phyloP scores from a whole-genome alignment of 1,284 basidiomycete species.

The Farysia itapuensis region DNA sequence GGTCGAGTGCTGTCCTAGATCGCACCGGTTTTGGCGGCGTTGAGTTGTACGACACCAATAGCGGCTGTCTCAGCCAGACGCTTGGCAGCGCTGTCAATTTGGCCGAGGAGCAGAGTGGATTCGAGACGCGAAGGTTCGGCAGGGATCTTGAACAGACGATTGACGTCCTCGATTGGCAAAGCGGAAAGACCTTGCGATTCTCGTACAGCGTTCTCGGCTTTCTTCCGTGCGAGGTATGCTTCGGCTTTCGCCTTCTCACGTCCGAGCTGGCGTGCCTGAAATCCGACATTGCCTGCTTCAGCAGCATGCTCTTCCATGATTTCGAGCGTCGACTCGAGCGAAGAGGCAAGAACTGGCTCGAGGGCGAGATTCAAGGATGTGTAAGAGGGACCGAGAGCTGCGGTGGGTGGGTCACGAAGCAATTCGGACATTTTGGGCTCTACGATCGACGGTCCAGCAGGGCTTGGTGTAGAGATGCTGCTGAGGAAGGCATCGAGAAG shows the following conservation, averaged over 20 bases:
- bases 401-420: constrained; percentile 46
- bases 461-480: constrained; percentile 66
- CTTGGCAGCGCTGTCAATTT: constrained; percentile 60
- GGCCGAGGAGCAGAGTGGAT: constrained; percentile 67
- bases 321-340: constrained; percentile 56
- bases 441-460: constrained; percentile 56
- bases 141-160: constrained; percentile 74
- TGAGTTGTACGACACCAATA: constrained; percentile 63
- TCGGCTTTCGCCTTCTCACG: constrained; percentile 85
- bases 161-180: constrained; percentile 64
- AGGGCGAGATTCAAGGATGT: constrained; percentile 56
- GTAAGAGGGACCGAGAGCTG: constrained; percentile 46
- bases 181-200: constrained; percentile 82
- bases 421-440: constrained; percentile 42
- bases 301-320: constrained; percentile 54
- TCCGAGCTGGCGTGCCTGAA: constrained; percentile 84
- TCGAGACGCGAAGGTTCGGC: constrained; percentile 87
- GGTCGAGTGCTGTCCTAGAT: constrained; percentile 11
- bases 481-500: constrained; percentile 82
- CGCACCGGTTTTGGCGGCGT: constrained; percentile 53
- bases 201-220: constrained; percentile 83
- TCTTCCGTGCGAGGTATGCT: constrained; percentile 62
- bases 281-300: constrained; percentile 76
- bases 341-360: constrained; percentile 56
- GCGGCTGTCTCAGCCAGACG: constrained; percentile 60